Conservation (phyloP, 345 rosid species). For the Pugionium cornutum region DNA sequence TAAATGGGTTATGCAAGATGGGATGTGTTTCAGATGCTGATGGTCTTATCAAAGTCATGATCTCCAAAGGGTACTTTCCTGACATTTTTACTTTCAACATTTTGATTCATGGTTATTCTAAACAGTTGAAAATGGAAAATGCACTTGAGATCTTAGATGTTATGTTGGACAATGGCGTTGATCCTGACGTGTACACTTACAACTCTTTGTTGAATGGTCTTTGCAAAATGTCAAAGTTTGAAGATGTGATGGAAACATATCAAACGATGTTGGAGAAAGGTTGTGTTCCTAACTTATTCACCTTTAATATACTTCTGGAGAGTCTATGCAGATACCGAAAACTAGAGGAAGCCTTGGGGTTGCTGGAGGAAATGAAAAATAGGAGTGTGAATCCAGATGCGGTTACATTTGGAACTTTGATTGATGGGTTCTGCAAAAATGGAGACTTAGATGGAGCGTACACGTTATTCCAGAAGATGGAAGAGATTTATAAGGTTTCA, state of each 20-base stretch:
- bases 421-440: conserved; percentile 64
- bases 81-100: conserved; percentile 89
- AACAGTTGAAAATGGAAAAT: conserved; percentile 67
- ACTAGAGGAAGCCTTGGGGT: conserved; percentile 61
- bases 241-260: conserved; percentile 79
- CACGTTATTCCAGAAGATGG: conserved; percentile 57
- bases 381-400: conserved; percentile 63
- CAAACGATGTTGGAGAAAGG: conserved; percentile 64
- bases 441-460: conserved; percentile 74
- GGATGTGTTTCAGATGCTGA: conserved; percentile 82
- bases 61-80: conserved; percentile 67
- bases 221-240: conserved; percentile 74
- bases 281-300: conserved; percentile 70
- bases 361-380: conserved; percentile 57
- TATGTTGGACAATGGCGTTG: conserved; percentile 66
- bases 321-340: conserved; percentile 74
- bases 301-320: conserved; percentile 82
- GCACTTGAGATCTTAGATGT: conserved; percentile 65
- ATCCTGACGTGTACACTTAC: conserved; percentile 83
- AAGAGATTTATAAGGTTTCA: conserved; percentile 50
- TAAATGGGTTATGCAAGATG: conserved; percentile 89
- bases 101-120: conserved; percentile 81
- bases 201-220: conserved; percentile 88
- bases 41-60: conserved; percentile 62
- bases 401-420: conserved; percentile 65